Conservation (phyloP, 2,329 filamentous ascomycete genomes). For the Ophiostoma himal-ulmi region DNA sequence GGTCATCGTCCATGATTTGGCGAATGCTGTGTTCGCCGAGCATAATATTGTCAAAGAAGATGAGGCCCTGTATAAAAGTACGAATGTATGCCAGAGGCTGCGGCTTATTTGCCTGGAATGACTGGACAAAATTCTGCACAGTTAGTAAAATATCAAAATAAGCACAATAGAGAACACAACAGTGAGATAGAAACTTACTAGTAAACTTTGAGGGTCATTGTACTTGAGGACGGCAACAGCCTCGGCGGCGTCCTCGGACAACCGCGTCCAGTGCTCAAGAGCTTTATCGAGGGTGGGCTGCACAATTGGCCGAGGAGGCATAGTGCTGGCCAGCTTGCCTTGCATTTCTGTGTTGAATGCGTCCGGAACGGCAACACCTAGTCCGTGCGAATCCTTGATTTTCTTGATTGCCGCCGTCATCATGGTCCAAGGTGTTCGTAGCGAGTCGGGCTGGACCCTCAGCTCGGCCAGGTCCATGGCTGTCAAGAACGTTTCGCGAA, state of each 20-base stretch:
- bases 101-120: constrained; percentile 71
- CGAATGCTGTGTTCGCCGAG: constrained; percentile 63
- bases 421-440: constrained; percentile 47
- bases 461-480: constrained; percentile 47
- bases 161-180: constrained; percentile 27
- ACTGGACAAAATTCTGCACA: constrained; percentile 56
- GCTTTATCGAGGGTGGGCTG: constrained; percentile 68
- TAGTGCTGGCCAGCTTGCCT: constrained; percentile 83
- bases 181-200: constrained; percentile 38
- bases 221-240: constrained; percentile 63
- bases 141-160: constrained; percentile 36
- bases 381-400: constrained; percentile 53
- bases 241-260: constrained; percentile 68
- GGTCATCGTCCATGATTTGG: constrained; percentile 72
- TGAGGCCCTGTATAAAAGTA: constrained; percentile 67
- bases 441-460: constrained; percentile 42
- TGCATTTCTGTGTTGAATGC: constrained; percentile 89
- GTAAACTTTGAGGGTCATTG: constrained; percentile 60
- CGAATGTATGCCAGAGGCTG: constrained; percentile 80
- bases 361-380: constrained; percentile 63
- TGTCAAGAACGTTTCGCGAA: constrained; percentile 59
- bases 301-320: constrained; percentile 86
- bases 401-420: constrained; percentile 46
- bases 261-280: constrained; percentile 58
- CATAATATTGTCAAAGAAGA: constrained; percentile 67